These are phyloP conservation scores for Pythium vanterpoolii DNA, from an alignment of 352 stramenopile species.

Conservation along the genomic window DNA sequence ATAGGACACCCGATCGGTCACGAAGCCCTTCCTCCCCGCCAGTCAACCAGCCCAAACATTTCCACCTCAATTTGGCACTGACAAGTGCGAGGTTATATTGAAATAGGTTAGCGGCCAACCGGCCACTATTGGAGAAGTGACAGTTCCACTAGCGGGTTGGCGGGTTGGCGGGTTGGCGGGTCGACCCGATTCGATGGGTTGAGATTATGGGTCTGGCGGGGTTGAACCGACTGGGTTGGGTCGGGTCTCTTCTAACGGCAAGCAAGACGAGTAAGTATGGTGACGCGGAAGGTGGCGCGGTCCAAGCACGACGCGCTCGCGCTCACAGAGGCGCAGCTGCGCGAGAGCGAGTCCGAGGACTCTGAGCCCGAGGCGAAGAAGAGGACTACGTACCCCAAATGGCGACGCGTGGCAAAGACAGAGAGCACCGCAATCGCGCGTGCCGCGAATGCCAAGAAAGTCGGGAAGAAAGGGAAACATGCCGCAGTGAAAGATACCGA, in stretches of 20 bases:
- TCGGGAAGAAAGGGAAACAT: no score
- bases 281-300: slow-evolving; percentile 17
- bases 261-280: no score
- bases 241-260: not conserved
- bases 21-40: not conserved
- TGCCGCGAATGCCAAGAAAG: not conserved
- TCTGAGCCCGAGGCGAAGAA: not conserved
- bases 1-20: no score
- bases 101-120: slow-evolving; percentile 8
- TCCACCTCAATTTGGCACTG: slow-evolving; percentile 7
- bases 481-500: no score
- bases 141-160: not conserved
- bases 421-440: not conserved
- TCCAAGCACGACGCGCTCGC: slow-evolving; percentile 18
- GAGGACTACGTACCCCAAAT: not conserved
- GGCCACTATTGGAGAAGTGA: not conserved
- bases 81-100: slow-evolving; percentile 17
- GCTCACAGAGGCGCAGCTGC: slow-evolving; percentile 12
- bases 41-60: slow-evolving; percentile 13
- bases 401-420: not conserved
- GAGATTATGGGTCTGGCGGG: not conserved
- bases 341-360: not conserved
- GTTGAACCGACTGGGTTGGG: not conserved
- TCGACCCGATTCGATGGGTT: not conserved
- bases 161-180: no score